These are phyloP conservation scores for Suillus paluster DNA, from an alignment of 768 basidiomycete species.

Conservation along the genomic window DNA sequence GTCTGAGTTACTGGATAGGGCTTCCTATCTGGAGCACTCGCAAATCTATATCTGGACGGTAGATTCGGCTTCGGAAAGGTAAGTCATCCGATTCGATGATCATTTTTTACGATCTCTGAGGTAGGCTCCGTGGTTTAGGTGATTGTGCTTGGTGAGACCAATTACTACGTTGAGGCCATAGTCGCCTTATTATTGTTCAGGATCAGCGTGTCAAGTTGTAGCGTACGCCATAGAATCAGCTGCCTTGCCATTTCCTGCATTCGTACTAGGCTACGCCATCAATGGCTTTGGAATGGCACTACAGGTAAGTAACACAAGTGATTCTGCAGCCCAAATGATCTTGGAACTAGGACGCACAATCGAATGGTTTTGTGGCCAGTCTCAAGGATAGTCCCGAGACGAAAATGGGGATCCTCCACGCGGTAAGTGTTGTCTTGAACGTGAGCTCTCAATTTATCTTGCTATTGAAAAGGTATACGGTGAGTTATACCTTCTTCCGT, in stretches of 20 bases:
- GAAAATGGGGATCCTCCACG: constrained; percentile 49
- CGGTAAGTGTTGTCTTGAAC: constrained; percentile 30
- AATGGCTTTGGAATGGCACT: constrained; percentile 51
- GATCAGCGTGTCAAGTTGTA: constrained; percentile 33
- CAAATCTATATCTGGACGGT: constrained; percentile 31
- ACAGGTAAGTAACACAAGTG: constrained; percentile 39
- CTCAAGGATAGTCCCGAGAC: constrained; percentile 41
- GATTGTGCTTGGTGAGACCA: constrained; percentile 30
- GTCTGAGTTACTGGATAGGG: constrained; percentile 23
- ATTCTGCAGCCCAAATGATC: neutral
- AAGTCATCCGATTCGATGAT: too few species aligned
- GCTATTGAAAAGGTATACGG: constrained; percentile 1
- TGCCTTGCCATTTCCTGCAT: constrained; percentile 49
- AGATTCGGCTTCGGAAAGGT: constrained; percentile 41
- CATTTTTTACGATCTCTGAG: neutral
- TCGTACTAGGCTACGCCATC: constrained; percentile 45
- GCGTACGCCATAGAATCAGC: constrained; percentile 43
- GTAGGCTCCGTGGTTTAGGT: constrained; percentile 16
- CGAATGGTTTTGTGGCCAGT: constrained; percentile 49
- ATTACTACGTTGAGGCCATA: neutral
- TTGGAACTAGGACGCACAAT: constrained; percentile 47
- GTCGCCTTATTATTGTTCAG: constrained; percentile 15
- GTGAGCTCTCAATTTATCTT: neutral
- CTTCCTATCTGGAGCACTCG: constrained; percentile 35
- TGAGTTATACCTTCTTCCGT: neutral